Evolutionary conservation across 2,329 filamentous ascomycete species (phyloP).

Genomic region (Dactylellina haptotyla): DNA sequence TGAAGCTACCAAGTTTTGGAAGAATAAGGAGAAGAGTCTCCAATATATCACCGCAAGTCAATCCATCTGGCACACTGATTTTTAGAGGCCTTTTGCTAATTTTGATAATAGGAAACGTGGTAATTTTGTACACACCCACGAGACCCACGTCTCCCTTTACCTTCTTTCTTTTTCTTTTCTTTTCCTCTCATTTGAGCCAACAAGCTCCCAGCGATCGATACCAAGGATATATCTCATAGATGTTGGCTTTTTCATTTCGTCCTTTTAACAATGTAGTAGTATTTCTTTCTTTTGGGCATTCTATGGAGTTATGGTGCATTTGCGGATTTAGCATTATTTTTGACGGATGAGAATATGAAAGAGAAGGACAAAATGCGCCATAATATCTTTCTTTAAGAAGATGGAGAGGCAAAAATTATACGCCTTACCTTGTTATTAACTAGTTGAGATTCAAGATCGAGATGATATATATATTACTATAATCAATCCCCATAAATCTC

Average conservation of each 20-base stretch:
- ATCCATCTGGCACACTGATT: neutral
- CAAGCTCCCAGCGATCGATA: constrained; percentile 37
- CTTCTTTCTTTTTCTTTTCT: neutral
- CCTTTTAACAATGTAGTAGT: constrained; percentile 15
- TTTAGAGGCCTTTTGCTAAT: constrained; percentile 9
- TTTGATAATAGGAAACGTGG: constrained; percentile 30
- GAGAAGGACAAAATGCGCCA: neutral
- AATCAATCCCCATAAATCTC: neutral
- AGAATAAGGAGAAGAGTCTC: constrained; percentile 86
- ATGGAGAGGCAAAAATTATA: constrained; percentile 18
- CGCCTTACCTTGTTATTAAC: constrained; percentile 39
- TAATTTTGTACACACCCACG: neutral
- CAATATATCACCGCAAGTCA: constrained; percentile 73
- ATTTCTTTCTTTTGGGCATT: neutral
- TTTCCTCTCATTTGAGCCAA: constrained; percentile 10
- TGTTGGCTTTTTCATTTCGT: constrained; percentile 23
- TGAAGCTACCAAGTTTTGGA: constrained; percentile 88
- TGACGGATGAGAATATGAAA: constrained; percentile 9
- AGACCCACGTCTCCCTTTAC: neutral
- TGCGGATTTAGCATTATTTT: constrained; percentile 21
- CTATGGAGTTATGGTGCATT: constrained; percentile 25
- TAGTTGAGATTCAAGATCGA: constrained; percentile 8
- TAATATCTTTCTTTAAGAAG: neutral
- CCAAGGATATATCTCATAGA: constrained; percentile 33
- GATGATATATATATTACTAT: constrained; percentile 4